These are phyloP conservation scores for Phytophthora sp. DNA, from an alignment of 352 stramenopile genomes.

Conservation along the genomic window DNA sequence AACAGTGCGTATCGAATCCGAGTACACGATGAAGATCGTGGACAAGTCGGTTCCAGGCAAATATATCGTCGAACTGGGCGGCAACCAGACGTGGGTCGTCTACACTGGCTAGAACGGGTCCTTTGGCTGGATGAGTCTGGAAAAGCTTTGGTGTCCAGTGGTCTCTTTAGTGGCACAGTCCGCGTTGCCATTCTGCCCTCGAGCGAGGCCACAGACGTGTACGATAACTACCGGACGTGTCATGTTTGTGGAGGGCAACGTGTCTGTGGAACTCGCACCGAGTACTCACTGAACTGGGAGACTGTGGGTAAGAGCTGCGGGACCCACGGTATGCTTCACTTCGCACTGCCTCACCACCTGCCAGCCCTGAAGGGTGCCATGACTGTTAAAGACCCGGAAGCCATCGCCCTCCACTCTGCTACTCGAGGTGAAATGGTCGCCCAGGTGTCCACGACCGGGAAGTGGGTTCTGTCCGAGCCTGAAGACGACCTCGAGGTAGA, in stretches of 20 bases:
- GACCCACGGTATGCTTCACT: constrained; percentile 58
- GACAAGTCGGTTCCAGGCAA: constrained; percentile 47
- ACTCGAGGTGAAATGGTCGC: constrained; percentile 60
- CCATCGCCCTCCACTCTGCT: constrained; percentile 55
- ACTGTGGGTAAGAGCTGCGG: constrained; percentile 50
- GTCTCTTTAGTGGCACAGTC: constrained; percentile 48
- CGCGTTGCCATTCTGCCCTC: constrained; percentile 54
- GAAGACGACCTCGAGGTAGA: constrained; percentile 52
- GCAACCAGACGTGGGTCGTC: constrained; percentile 73
- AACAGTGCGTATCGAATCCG: constrained; percentile 50
- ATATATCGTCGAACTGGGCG: constrained; percentile 56
- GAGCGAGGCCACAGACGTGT: constrained; percentile 30
- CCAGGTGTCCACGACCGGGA: constrained; percentile 32
- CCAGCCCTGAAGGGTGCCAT: constrained; percentile 34
- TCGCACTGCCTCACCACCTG: constrained; percentile 69
- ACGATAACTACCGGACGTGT: constrained; percentile 60
- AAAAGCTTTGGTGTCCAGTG: constrained; percentile 44
- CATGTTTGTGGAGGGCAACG: constrained; percentile 53
- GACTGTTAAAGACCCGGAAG: constrained; percentile 16
- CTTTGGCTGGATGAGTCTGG: constrained; percentile 40
- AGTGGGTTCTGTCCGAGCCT: constrained; percentile 54
- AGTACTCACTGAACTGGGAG: constrained; percentile 69
- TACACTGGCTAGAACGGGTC: constrained; percentile 44
- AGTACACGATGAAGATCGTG: constrained; percentile 51
- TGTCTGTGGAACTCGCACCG: constrained; percentile 49